phyloP scores from a whole-genome alignment of 2,329 filamentous ascomycete genomes.

The Phaeosphaeria sp. region DNA sequence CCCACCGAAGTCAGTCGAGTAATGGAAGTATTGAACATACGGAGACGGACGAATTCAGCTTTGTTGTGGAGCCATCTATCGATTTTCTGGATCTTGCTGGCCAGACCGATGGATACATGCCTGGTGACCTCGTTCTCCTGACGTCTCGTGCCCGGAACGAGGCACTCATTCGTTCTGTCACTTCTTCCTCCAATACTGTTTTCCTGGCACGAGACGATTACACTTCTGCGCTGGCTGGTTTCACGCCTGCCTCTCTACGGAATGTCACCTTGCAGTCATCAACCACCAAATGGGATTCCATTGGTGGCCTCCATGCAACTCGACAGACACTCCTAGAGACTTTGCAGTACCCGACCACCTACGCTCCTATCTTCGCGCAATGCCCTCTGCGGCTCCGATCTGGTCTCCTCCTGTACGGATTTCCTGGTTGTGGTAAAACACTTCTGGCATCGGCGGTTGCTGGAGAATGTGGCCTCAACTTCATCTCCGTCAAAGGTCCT shows the following conservation, averaged over 20 bases:
- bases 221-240: conserved; percentile 82
- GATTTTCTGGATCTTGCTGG: conserved; percentile 94
- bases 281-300: conserved; percentile 88
- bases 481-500: conserved; percentile 97
- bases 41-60: conserved; percentile 59
- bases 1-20: conserved; percentile 53
- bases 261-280: conserved; percentile 94
- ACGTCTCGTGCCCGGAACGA: conserved; percentile 89
- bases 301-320: conserved; percentile 86
- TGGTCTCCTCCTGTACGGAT: conserved; percentile 90
- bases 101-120: conserved; percentile 97
- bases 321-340: conserved; percentile 93
- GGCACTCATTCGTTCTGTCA: conserved; percentile 83
- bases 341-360: conserved; percentile 94
- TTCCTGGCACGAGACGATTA: conserved; percentile 79
- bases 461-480: conserved; percentile 96
- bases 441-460: conserved; percentile 95
- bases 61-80: conserved; percentile 75
- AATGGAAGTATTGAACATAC: conserved; percentile 35
- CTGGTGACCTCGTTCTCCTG: conserved; percentile 85
- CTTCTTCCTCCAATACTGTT: conserved; percentile 54
- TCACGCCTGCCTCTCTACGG: conserved; percentile 91
- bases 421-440: conserved; percentile 95
- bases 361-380: conserved; percentile 95
- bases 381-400: conserved; percentile 94